These are phyloP conservation scores for Angomonas ambiguus DNA, from an alignment of 208 protist species.

Conservation along the genomic window DNA sequence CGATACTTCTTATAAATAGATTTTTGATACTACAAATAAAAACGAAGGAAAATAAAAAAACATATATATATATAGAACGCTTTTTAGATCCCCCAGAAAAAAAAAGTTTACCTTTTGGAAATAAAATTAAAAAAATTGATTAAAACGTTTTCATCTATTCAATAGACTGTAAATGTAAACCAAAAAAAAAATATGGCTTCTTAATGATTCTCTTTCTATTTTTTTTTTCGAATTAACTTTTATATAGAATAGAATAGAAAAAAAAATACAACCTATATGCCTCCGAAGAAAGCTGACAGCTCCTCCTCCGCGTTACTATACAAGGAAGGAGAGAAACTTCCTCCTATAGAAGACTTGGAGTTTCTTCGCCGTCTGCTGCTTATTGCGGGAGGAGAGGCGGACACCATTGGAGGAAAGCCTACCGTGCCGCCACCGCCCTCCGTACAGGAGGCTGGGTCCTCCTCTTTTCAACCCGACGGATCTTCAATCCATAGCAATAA, in stretches of 20 bases:
- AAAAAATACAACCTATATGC: neutral
- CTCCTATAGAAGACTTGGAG: neutral
- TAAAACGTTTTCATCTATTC: neutral
- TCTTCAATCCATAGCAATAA: too few species aligned
- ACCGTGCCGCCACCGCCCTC: too few species aligned
- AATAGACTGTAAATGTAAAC: neutral
- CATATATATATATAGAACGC: neutral
- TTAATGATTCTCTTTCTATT: neutral
- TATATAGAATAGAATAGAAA: slow-evolving; percentile 1
- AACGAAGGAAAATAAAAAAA: neutral
- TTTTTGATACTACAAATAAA: neutral
- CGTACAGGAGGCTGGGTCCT: too few species aligned
- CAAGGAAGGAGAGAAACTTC: slow-evolving; percentile 2
- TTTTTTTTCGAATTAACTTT: neutral
- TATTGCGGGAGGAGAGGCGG: neutral
- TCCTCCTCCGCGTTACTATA: neutral
- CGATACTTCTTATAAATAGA: neutral
- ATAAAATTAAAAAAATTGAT: neutral
- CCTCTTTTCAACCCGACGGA: too few species aligned
- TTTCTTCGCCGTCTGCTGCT: neutral
- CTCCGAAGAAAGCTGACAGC: neutral
- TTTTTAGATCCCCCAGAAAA: neutral
- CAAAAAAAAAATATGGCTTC: neutral
- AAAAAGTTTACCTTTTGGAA: neutral
- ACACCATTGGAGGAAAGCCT: neutral